Conservation (phyloP, 2,329 filamentous ascomycete species). For the Colletotrichum chrysophilum region DNA sequence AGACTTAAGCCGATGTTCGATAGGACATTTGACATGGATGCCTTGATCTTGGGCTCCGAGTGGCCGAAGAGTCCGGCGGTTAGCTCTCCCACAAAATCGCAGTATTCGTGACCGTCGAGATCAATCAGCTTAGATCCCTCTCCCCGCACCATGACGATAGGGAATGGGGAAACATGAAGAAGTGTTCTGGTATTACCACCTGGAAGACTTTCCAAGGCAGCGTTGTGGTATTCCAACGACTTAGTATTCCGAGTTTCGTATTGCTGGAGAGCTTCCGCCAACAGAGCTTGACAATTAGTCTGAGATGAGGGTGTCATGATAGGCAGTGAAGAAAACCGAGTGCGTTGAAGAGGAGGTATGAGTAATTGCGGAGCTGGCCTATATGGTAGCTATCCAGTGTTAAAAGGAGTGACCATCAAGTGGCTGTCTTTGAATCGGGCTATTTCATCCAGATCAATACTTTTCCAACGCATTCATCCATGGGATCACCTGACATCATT, state of each 20-base stretch:
- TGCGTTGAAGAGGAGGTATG: neutral
- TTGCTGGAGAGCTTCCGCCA: neutral
- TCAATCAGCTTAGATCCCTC: neutral
- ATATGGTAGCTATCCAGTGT: neutral
- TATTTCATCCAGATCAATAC: neutral
- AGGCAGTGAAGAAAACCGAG: neutral
- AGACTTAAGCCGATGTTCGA: neutral
- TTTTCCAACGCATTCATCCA: neutral
- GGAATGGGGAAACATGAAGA: neutral
- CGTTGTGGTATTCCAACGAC: neutral
- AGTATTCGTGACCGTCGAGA: neutral
- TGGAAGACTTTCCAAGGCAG: neutral
- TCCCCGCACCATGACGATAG: neutral
- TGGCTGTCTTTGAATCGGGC: neutral
- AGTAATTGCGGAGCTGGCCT: neutral
- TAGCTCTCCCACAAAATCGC: neutral
- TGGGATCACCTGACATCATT: neutral
- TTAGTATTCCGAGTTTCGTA: neutral
- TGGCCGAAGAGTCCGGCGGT: neutral
- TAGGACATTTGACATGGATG: neutral
- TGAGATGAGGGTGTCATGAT: neutral
- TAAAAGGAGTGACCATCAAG: neutral
- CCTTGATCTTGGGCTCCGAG: neutral
- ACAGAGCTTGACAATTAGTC: neutral
- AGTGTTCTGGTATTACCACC: neutral